Conservation (phyloP, 345 rosid genomes). For the Murraya paniculata region DNA sequence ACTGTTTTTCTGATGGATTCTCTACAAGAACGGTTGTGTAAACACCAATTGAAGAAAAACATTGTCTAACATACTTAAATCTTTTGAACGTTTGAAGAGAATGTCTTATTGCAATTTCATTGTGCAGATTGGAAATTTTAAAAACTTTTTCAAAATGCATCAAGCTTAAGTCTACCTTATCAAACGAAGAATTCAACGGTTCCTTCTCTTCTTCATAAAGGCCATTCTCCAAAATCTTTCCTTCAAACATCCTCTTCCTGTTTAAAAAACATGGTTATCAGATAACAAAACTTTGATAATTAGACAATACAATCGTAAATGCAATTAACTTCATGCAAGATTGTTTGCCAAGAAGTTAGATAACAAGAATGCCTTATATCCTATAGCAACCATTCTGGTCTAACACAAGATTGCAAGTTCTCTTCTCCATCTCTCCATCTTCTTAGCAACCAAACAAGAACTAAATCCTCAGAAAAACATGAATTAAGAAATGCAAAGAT, state of each 20-base stretch:
- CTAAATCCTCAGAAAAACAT: constrained; percentile 4
- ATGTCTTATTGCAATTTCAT: neutral
- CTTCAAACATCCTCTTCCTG: constrained; percentile 42
- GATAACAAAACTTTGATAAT: neutral
- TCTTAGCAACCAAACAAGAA: neutral
- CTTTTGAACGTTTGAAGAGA: neutral
- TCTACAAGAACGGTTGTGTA: neutral
- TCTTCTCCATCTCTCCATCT: neutral
- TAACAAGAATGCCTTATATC: neutral
- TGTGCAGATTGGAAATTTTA: neutral
- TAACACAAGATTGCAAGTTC: neutral
- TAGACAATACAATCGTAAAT: neutral
- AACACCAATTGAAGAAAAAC: neutral
- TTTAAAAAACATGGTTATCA: neutral
- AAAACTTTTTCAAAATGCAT: neutral
- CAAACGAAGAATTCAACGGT: constrained; percentile 17
- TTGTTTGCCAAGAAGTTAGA: neutral
- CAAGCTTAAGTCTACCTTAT: constrained; percentile 33
- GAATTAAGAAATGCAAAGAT: neutral
- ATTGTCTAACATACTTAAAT: neutral
- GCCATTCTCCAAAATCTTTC: constrained; percentile 28
- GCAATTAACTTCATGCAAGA: neutral
- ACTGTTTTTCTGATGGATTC: neutral
- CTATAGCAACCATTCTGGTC: constrained; percentile 1
- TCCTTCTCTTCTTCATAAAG: constrained; percentile 29